Evolutionary conservation across 2,329 filamentous ascomycete genomes (phyloP), one percentile per base, ranked within the genome.

Genomic region (Exserohilum turcica): DNA sequence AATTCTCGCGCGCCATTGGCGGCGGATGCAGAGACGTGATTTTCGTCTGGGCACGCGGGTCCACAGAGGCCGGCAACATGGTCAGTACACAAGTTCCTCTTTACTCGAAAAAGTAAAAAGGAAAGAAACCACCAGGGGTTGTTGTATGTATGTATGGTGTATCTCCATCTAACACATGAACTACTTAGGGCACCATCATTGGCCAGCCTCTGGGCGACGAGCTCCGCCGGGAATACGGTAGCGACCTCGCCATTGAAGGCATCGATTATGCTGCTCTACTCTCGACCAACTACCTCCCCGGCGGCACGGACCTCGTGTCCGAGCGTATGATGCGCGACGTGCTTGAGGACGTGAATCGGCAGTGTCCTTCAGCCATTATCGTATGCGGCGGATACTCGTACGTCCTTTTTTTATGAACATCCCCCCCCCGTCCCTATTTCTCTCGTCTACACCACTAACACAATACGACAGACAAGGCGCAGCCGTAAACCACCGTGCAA

Each of bases 11-110:
- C 16, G 16, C 21, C 3, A 5, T 48, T 6, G 36, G 36, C 13
- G 45, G 36, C 5, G 45, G 45, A 33, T 48, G 45, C 21, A 48
- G n/a, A n/a, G 36, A 40, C 1, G 18, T 48, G 10, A 48, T 48
- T n/a, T 48, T 48, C 15, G 45, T 48, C n/a, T 48, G 45, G 45
- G 45, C 45, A 16, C 45, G 45, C 12, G 45, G 45, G 15, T 48
- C 45, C 2, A 48, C 45, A 1, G 45, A 48, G 15, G 45, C 45
- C 6, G 45, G 45, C 27, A 48, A 48, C n/a, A 48, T 48, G 45
- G 45, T 42, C 33, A 42, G 28, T 16, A 9, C 4, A 4, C 32
- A 3, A 3, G 8, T 32, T 15, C 31, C 7, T 15, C 13, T 15
- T 15, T n/a, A n/a, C 13, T 1, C 13, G 8, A 15, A 33, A 33